Conservation (phyloP, 2,329 filamentous ascomycete species). For the Ophiocordyceps camponoti-floridani region DNA sequence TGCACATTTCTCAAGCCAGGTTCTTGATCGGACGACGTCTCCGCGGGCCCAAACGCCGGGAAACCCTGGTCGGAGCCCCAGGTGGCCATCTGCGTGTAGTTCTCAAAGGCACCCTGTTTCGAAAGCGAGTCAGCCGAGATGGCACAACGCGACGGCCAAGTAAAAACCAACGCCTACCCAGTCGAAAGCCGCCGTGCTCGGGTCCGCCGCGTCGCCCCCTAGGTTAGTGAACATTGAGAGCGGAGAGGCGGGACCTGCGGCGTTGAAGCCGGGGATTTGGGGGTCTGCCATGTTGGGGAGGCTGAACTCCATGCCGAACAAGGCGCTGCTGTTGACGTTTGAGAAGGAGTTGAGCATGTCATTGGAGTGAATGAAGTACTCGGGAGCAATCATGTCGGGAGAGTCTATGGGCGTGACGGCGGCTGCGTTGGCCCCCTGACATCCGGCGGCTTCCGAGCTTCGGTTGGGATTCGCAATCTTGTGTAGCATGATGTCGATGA, state of each 20-base stretch:
- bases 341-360: slow-evolving; percentile 11
- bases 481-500: slow-evolving; percentile 69
- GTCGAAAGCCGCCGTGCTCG: slow-evolving; percentile 32
- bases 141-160: neutral
- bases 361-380: slow-evolving; percentile 8
- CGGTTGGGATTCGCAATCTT: slow-evolving; percentile 37
- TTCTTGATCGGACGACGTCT: slow-evolving; percentile 9
- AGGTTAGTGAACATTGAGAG: slow-evolving; percentile 34
- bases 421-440: slow-evolving; percentile 3
- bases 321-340: slow-evolving; percentile 20
- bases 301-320: slow-evolving; percentile 26
- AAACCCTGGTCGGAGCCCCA: slow-evolving; percentile 35
- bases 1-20: slow-evolving; percentile 7
- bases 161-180: slow-evolving; percentile 30
- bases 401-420: slow-evolving; percentile 1
- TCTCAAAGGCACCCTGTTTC: slow-evolving; percentile 34
- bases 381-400: slow-evolving; percentile 11
- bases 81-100: slow-evolving; percentile 32
- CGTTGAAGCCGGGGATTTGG: slow-evolving; percentile 12
- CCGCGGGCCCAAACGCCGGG: slow-evolving; percentile 25
- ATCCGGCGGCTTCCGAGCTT: slow-evolving; percentile 2
- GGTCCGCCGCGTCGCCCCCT: slow-evolving; percentile 18
- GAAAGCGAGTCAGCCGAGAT: slow-evolving; percentile 7
- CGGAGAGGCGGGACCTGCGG: slow-evolving; percentile 19
- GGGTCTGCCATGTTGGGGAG: slow-evolving; percentile 14